Base-by-base conservation (phyloP, 768 basidiomycete genomes). In the Kwoniella dendrophila region DNA sequence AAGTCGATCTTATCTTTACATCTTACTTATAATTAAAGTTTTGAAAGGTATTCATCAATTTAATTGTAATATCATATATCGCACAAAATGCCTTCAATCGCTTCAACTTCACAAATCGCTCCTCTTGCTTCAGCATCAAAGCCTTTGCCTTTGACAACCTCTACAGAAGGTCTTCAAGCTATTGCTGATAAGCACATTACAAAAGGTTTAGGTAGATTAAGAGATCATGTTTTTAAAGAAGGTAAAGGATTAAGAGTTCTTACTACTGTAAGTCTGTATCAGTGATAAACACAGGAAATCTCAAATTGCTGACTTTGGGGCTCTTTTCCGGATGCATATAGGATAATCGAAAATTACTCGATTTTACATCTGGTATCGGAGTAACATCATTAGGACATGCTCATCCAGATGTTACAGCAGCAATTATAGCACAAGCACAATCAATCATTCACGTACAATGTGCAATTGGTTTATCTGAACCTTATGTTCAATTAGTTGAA, bases 401-500 rank as follows among this genome's bases (percentile, higher is more conserved):
- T 30, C 75, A 76, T 51, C 75, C 75, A 3, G 71, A 59, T 40
- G 70, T 76, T 58, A 74, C 75, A 12, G 67, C 66, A 7, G 75
- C 75, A 16, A 73, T 74, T 49, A 62, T 67, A 34, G 65, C 64
- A 26, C 75, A 76, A 57, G 68, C 73, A 41, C 65, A 65, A 27
- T 72, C 74, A n/a, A 76, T 77, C 67, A 71, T 71, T 34, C 76
- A 73, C 45, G 66, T 69, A 44, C 78, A 73, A 62, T 59, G 90
- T 79, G 89, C 89, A 82, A 90, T 96, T 70, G 89, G 88, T 10
- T 87, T 90, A 81, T 87, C 90, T 67, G 86, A 84, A 67, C 91
- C 92, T 0, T 92, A 94, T 78, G 84, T 96, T 22, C 83, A 86
- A 52, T 88, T 97, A 67, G 88, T 97, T 71, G 85, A 95, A 76